Percentiles rank a stretch among this genome's conserved stretches.
phyloP scores from a whole-genome alignment of 495 filamentous ascomycete genomes.

The Lophiostoma macrostomum region DNA sequence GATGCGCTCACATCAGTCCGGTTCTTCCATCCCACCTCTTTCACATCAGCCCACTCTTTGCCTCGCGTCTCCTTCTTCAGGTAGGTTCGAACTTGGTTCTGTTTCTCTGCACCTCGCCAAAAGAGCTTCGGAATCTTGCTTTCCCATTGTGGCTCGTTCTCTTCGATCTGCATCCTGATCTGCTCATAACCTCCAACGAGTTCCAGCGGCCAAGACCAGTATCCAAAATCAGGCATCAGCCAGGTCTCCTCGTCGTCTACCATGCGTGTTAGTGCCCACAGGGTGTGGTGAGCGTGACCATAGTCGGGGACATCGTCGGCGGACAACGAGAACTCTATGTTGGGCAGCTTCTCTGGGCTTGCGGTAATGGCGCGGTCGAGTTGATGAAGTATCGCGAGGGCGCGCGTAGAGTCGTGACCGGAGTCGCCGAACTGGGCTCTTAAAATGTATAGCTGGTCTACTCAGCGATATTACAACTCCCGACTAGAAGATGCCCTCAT shows the following conservation, averaged over 20 bases:
- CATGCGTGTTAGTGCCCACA: constrained; percentile 29
- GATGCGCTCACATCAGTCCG: constrained; percentile 8
- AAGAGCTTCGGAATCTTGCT: constrained; percentile 30
- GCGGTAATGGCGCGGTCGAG: background rate
- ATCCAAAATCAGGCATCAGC: constrained; percentile 40
- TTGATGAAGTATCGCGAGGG: background rate
- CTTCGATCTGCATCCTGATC: constrained; percentile 9
- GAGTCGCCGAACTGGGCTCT: background rate
- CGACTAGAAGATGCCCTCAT: too few relatives aligned
- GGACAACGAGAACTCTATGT: background rate
- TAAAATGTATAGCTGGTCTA: background rate
- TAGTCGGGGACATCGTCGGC: background rate
- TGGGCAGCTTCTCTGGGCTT: background rate
- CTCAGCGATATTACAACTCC: background rate
- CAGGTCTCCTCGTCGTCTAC: constrained; percentile 23
- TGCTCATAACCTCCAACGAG: constrained; percentile 24
- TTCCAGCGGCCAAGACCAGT: constrained; percentile 31
- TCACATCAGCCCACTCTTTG: constrained; percentile 34
- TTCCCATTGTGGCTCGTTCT: constrained; percentile 10
- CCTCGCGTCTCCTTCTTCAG: constrained; percentile 21
- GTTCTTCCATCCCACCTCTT: constrained; percentile 29
- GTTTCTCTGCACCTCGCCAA: constrained; percentile 31
- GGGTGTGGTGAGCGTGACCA: constrained; percentile 1
- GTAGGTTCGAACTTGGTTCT: constrained; percentile 11
- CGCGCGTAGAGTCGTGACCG: background rate